Evolutionary conservation across 176 grass and related monocot genomes (phyloP).

Genomic region (Aechmea fasciata): DNA sequence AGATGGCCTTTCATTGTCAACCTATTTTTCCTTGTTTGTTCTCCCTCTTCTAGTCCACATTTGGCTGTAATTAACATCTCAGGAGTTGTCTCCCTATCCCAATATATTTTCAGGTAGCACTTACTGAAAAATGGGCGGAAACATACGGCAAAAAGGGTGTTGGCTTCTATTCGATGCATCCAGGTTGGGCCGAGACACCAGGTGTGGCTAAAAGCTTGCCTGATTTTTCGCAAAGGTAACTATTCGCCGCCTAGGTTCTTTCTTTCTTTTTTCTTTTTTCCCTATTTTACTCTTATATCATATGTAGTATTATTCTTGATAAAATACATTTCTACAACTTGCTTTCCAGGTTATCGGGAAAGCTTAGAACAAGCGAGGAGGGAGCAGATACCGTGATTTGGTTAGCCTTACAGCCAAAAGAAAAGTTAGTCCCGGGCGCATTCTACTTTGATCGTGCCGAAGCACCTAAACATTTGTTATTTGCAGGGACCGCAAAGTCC

Average conservation of each 20-base stretch:
- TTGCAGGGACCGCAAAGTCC: conserved; percentile 54
- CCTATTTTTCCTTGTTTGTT: neutral
- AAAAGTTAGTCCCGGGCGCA: conserved; percentile 51
- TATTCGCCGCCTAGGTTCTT: neutral
- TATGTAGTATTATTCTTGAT: neutral
- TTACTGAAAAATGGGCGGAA: conserved; percentile 77
- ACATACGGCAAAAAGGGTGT: conserved; percentile 48
- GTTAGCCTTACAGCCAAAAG: conserved; percentile 69
- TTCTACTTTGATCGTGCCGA: conserved; percentile 92
- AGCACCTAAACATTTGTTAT: conserved; percentile 66
- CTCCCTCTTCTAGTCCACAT: too few species aligned
- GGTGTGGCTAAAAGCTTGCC: conserved; percentile 78
- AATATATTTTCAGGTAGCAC: conserved; percentile 44
- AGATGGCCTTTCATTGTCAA: neutral
- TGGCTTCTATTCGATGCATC: conserved; percentile 87
- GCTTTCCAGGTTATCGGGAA: conserved; percentile 53
- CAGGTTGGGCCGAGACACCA: conserved; percentile 83
- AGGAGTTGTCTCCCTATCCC: neutral
- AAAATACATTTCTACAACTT: neutral
- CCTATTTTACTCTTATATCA: too few species aligned
- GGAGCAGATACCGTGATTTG: conserved; percentile 74
- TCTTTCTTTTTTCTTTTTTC: neutral
- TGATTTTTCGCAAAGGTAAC: conserved; percentile 48
- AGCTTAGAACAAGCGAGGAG: conserved; percentile 54
- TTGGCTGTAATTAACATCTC: neutral